These are phyloP conservation scores for Marasmius fiardii DNA, from an alignment of 1,284 basidiomycete genomes.

Conservation along the genomic window DNA sequence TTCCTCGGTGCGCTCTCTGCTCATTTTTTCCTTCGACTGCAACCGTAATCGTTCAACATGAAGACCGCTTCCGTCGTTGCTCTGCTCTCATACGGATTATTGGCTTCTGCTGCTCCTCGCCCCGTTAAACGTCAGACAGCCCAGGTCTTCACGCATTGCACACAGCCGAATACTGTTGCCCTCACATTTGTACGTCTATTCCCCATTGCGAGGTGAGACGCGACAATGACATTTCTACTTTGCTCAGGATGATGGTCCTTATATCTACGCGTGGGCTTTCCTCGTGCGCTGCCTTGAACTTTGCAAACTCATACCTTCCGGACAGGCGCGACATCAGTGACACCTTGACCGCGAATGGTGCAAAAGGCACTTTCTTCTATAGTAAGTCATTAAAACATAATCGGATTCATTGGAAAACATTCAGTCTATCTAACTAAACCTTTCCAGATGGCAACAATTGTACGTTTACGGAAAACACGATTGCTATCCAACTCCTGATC, in stretches of 20 bases:
- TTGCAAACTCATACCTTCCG: neutral
- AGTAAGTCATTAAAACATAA: constrained; percentile 31
- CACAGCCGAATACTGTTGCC: constrained; percentile 31
- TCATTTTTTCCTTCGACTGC: too few species aligned
- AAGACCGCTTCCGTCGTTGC: neutral
- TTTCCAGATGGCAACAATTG: constrained; percentile 24
- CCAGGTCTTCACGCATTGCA: constrained; percentile 29
- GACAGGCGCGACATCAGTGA: constrained; percentile 36
- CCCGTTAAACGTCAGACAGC: constrained; percentile 16
- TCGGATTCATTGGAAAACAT: too few species aligned
- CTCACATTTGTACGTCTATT: constrained; percentile 40
- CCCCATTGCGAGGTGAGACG: constrained; percentile 1
- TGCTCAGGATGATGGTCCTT: constrained; percentile 46
- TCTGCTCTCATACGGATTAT: neutral
- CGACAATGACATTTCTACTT: neutral
- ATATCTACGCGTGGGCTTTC: constrained; percentile 24
- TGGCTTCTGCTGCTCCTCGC: neutral
- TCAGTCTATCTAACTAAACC: neutral
- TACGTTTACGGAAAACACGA: constrained; percentile 11
- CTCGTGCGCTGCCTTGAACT: neutral
- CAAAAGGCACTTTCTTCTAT: constrained; percentile 53
- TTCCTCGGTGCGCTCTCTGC: too few species aligned
- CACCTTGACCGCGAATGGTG: constrained; percentile 32
- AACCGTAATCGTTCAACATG: neutral
- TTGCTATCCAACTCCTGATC: neutral